Evolutionary conservation across 2,329 filamentous ascomycete genomes (phyloP).

Genomic region (Graphilbum sp.): DNA sequence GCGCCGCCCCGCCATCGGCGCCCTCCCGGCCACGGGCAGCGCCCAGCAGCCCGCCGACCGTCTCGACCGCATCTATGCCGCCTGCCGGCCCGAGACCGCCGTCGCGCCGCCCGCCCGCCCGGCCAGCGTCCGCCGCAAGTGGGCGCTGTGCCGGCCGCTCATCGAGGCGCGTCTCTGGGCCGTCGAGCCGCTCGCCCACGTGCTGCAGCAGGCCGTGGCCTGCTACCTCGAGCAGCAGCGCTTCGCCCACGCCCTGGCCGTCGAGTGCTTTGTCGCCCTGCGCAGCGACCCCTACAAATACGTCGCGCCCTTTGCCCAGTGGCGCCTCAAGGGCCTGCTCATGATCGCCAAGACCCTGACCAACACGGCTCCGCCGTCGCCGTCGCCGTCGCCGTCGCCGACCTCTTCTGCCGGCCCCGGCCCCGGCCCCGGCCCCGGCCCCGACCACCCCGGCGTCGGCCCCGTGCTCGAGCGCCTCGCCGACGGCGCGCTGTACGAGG

Average conservation of each 20-base stretch:
- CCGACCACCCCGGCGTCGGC: slow-evolving; percentile 12
- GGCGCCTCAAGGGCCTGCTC: slow-evolving; percentile 33
- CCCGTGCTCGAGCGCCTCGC: slow-evolving; percentile 26
- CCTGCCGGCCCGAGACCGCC: slow-evolving; percentile 11
- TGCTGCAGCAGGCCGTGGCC: slow-evolving; percentile 27
- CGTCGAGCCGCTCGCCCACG: slow-evolving; percentile 28
- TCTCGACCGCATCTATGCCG: slow-evolving; percentile 17
- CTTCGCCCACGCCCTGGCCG: slow-evolving; percentile 25
- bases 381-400: background rate
- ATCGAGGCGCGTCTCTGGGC: slow-evolving; percentile 26
- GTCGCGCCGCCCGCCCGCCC: slow-evolving; percentile 6
- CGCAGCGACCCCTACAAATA: slow-evolving; percentile 32
- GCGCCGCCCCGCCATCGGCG: slow-evolving; percentile 16
- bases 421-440: too few relatives aligned
- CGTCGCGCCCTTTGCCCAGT: slow-evolving; percentile 31
- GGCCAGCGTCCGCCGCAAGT: slow-evolving; percentile 18
- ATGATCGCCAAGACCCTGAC: slow-evolving; percentile 34
- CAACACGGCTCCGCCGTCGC: slow-evolving; percentile 17
- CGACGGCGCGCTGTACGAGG: slow-evolving; percentile 36
- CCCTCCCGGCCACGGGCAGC: slow-evolving; percentile 9
- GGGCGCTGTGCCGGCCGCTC: slow-evolving; percentile 22
- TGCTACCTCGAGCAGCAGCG: slow-evolving; percentile 26
- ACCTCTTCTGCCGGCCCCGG: slow-evolving; percentile 8
- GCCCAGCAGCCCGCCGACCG: slow-evolving; percentile 7
- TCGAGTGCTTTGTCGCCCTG: slow-evolving; percentile 30